These are phyloP conservation scores for Lepidium didymum DNA, from an alignment of 345 rosid genomes.

Conservation along the genomic window DNA sequence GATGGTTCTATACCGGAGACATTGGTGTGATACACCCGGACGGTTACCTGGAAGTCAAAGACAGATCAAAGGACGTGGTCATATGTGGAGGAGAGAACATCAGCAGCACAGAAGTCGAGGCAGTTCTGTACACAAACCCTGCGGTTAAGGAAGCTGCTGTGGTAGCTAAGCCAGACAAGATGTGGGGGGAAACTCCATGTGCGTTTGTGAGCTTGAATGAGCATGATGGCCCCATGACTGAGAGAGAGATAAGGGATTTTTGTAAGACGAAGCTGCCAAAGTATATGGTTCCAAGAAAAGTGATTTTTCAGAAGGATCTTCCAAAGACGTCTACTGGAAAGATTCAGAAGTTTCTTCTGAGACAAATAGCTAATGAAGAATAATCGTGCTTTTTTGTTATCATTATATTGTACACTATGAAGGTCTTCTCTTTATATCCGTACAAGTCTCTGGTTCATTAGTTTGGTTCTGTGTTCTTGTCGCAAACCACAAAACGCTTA, in stretches of 20 bases:
- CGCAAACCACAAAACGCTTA: slow-evolving; percentile 51
- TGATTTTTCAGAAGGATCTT: slow-evolving; percentile 41
- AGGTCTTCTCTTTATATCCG: neutral
- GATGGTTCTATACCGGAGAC: slow-evolving; percentile 61
- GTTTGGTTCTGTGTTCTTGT: slow-evolving; percentile 21
- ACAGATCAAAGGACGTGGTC: slow-evolving; percentile 49
- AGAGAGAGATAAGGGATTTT: slow-evolving; percentile 42
- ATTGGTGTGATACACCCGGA: slow-evolving; percentile 52
- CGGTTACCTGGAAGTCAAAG: slow-evolving; percentile 52
- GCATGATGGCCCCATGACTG: slow-evolving; percentile 4
- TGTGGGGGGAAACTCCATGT: slow-evolving; percentile 65
- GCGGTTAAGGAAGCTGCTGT: slow-evolving; percentile 52
- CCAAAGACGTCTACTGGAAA: slow-evolving; percentile 65
- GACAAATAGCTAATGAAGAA: slow-evolving; percentile 34
- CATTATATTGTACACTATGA: neutral
- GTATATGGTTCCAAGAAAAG: slow-evolving; percentile 58
- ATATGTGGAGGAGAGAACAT: slow-evolving; percentile 63
- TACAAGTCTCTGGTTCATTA: slow-evolving; percentile 11
- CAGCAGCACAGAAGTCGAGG: slow-evolving; percentile 43
- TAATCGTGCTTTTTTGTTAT: neutral
- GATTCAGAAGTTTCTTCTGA: slow-evolving; percentile 44
- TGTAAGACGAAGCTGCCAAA: slow-evolving; percentile 43
- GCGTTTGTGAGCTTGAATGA: slow-evolving; percentile 54
- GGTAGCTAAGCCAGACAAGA: slow-evolving; percentile 44
- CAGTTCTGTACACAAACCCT: slow-evolving; percentile 46